Evolutionary conservation across 2,329 filamentous ascomycete species (phyloP), one percentile per base, ranked within the genome.

Genomic region (Tolypocladium cylindrosporum): DNA sequence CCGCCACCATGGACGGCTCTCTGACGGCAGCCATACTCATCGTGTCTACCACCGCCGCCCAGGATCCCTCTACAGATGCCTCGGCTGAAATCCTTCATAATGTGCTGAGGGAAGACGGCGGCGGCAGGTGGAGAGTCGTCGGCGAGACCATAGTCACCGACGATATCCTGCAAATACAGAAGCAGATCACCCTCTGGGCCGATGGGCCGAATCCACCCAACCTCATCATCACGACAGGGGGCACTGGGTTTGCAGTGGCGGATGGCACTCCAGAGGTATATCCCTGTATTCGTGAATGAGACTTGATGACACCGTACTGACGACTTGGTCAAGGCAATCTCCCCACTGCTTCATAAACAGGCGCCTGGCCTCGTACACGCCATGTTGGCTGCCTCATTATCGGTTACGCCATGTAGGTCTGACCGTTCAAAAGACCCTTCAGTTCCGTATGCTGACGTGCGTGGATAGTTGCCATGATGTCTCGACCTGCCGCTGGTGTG

Each of bases 291-390:
- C 27, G 4, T 31, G 27, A 31, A 2, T 31, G 5, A 6, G 27
- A 6, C 24, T 31, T 31, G 19, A 14, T 52, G 34, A 3, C 8
- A 21, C 5, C 3, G 31, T 52, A 8, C 48, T 52, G 48, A 52
- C 6, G 2, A 2, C 3, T 37, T 21, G 48, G 1, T 24, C 14
- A 41, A 93, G 88, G 92, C 91, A 55, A 82, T 97, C n/a, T 75
- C 80, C 16, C 83, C 87, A 6, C 74, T 97, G 45, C 79, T 97
- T 50, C 86, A 96, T 67, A 91, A 89, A 69, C 85, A 93, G 71
- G 94, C 94, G 0, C 86, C 91, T 0, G 94, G 94, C 1, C 78
- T 99, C 55, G 88, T 97, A n/a, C 92, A 99, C 74, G 91, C 86
- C 63, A 99, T 99, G 93, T 79, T 99, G 48, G 80, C 91, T 7